Evolutionary conservation across 75 land plant species (phyloP), one percentile per base, ranked within the genome.

Genomic region (Chamaecyparis obtusa): DNA sequence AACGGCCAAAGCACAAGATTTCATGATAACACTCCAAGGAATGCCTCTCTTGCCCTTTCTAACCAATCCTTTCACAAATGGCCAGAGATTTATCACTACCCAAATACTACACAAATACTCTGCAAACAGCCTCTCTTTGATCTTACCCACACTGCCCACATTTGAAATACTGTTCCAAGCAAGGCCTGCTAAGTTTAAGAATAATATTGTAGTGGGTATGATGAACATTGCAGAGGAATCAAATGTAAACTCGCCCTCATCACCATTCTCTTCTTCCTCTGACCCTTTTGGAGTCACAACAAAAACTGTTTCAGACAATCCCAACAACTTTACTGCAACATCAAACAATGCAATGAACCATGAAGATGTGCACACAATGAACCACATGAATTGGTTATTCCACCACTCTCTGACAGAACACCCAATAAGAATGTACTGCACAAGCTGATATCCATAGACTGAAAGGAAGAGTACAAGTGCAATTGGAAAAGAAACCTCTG

Each of bases 251-350:
- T 87, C 44, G 5, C 89, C 88, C 32, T 86, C 19, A 43, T 69
- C 24, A 30, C 49, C 86, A 27, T 17, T 56, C 2, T 0, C 83
- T 5, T 55, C 72, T 4, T 84, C 88, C 24, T 41, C 44, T 27
- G 41, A 77, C 1, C 80, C 86, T 36, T 91, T 91, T 32, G 55
- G 86, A 9, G 92, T 91, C 54, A 90, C 64, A 36, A 89, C 89
- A 85, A 91, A 91, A 27, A 85, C 69, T 30, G 89, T 86, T 46
- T 88, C 88, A 2, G 92, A 89, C 11, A 91, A 11, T 43, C 92
- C 91, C 17, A 90, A 24, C 9, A 88, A 84, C 88, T 91, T 90
- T 32, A 89, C 80, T 3, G 87, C 1, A n/a, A 88, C 87, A 46
- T 80, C 71, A 21, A 90, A 46, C 39, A 81, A 0, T 14, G 87